Evolutionary conservation across 805 yeast genomes (phyloP).

Genomic region (Lachancea meyersii): DNA sequence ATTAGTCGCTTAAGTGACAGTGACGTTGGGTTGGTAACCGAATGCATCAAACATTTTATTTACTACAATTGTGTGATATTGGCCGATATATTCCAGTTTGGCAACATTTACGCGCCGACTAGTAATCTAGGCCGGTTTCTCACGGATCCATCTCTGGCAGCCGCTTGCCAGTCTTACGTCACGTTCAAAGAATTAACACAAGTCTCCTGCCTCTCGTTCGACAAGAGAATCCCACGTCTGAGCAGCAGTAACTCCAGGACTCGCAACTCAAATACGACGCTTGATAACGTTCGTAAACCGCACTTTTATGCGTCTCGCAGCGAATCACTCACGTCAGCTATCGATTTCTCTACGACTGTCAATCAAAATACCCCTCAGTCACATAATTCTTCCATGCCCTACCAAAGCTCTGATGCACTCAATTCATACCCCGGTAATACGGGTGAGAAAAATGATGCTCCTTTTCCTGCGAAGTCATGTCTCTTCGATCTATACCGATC

Average conservation of each 20-base stretch:
- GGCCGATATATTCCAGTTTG: constrained; percentile 82
- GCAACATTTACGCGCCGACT: constrained; percentile 84
- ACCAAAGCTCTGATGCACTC: constrained; percentile 6
- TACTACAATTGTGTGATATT: constrained; percentile 82
- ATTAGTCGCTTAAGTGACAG: constrained; percentile 79
- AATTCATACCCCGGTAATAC: constrained; percentile 6
- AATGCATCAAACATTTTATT: constrained; percentile 84
- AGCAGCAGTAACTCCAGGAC: not conserved
- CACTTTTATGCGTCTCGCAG: not conserved
- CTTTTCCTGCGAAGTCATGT: constrained; percentile 56
- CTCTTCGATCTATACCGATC: constrained; percentile 71
- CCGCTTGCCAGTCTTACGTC: constrained; percentile 84
- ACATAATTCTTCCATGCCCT: constrained; percentile 5
- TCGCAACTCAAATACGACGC: constrained; percentile 3
- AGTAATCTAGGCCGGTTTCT: constrained; percentile 65
- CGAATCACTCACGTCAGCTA: constrained; percentile 1
- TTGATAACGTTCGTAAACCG: not conserved
- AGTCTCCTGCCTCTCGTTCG: constrained; percentile 31
- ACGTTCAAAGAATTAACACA: constrained; percentile 37
- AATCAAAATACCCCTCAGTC: constrained; percentile 9
- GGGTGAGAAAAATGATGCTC: constrained; percentile 10
- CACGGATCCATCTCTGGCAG: constrained; percentile 56
- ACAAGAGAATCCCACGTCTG: constrained; percentile 13
- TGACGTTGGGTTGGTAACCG: constrained; percentile 68
- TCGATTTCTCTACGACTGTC: not conserved